Evolutionary conservation across 768 basidiomycete genomes (phyloP), one percentile per base, ranked within the genome.

Genomic region (Albatrellus ellisii): DNA sequence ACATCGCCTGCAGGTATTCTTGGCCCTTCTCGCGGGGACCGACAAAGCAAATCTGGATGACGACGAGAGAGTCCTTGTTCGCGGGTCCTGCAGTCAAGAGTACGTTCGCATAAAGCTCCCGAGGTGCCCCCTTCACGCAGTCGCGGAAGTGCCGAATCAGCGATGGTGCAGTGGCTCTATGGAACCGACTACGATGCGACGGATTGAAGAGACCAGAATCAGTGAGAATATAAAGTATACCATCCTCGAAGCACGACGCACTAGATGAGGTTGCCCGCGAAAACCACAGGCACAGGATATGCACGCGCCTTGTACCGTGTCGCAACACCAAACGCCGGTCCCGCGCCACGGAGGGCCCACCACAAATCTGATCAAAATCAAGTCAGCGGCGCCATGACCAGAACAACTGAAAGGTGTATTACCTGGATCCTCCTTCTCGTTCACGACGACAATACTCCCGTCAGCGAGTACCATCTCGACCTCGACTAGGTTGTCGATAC

Each of bases 201-300:
- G 32, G 20, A 26, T 39, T 29, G 39, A 12, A 24, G 10, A 7
- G 17, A 40, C 45, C 28, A n/a, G 18, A 26, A 12, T 12, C 10
- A 44, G 17, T 25, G 26, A 21, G 26, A 26, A 43, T 32, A 41
- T 40, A 15, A 24, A 17, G n/a, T n/a, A n/a, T n/a, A n/a, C n/a
- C n/a, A n/a, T n/a, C n/a, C n/a, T n/a, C 21, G 36, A 1, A 21
- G 14, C 15, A 42, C 24, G 37, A 67, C 85, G 54, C 52, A 89
- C 89, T 89, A 94, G 48, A 95, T 79, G 32, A 94, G 67, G 56
- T 90, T 94, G 2, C 91, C 91, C 8, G 91, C 87, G 52, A 88
- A 92, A 3, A 91, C 88, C 6, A 87, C 77, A 7, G 89, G 88
- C 8, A 94, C 75, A 2, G 89, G 89, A 59, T 72, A 92, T 17